These are phyloP conservation scores for Talaromyces ruber DNA, from an alignment of 495 filamentous ascomycete genomes.

Conservation along the genomic window DNA sequence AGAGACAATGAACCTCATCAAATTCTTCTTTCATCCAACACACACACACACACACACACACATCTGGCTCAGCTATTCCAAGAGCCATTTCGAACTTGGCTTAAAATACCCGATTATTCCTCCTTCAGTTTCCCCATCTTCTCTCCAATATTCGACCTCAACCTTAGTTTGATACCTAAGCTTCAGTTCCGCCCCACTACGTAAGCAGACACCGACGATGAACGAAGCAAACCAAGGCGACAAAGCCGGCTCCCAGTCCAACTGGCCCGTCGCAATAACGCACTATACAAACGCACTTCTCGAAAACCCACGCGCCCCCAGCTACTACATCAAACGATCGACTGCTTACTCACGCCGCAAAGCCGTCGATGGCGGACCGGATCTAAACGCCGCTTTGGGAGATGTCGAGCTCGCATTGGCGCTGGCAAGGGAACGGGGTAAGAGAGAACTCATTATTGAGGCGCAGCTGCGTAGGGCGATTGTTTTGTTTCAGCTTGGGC, in stretches of 20 bases:
- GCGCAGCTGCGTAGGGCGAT: conserved; percentile 77
- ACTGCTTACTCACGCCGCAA: conserved; percentile 68
- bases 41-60: too few species aligned
- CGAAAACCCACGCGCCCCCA: conserved; percentile 55
- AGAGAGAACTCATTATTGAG: conserved; percentile 68
- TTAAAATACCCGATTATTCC: neutral
- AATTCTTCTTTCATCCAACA: neutral
- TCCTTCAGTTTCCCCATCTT: neutral
- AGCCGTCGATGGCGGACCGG: conserved; percentile 34
- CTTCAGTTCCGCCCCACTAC: neutral
- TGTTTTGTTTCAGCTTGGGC: conserved; percentile 58
- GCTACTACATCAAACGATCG: conserved; percentile 83
- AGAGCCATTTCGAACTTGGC: neutral
- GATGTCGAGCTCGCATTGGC: conserved; percentile 76
- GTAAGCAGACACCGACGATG: conserved; percentile 26
- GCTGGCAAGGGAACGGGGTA: conserved; percentile 62
- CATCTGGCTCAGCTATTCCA: neutral
- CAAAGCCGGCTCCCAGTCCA: conserved; percentile 51
- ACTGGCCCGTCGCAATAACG: conserved; percentile 59
- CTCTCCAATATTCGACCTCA: neutral
- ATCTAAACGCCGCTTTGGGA: conserved; percentile 50
- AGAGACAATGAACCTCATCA: neutral
- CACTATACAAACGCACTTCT: conserved; percentile 71
- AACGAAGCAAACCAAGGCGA: conserved; percentile 54
- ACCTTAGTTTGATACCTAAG: too few species aligned